Base-by-base conservation (phyloP, 257 asterid species). In the Petunia axillaris region DNA sequence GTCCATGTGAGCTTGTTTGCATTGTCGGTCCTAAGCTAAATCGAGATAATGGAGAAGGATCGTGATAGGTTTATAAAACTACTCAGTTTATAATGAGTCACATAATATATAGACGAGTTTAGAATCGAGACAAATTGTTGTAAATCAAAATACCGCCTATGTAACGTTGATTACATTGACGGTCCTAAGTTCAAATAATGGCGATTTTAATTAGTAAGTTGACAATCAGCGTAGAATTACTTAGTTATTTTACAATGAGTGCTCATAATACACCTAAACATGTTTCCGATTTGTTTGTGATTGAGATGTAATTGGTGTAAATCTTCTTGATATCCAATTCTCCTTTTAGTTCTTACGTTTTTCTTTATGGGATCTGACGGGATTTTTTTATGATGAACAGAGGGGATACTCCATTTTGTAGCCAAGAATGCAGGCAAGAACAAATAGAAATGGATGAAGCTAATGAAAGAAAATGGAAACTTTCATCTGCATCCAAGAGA, bases 361-460 rank as follows among this genome's bases (percentile, higher is more conserved):
- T 0, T 5, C 10, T 8, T 64, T 0, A 64, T 37, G n/a, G 54
- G 44, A 57, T 79, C 50, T 81, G 75, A 52, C 82, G 50, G 16
- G 41, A n/a, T 2, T 15, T 9, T 64, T 59, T 62, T 36, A 80
- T 63, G 5, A 25, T 67, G 80, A 85, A 87, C 98, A 95, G 99
- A 89, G 99, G 99, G 80, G 81, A 93, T 67, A 92, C 97, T 1
- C 98, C 98, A 37, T 94, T 92, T 84, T 94, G 98, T 76, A 94
- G 98, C 92, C 87, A 89, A 48, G 98, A 94, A 83, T 95, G 99
- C 89, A 86, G 99, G 77, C 95, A 95, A 71, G 97, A 95, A 57
- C 99, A 95, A 87, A 95, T 95, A 39, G 99, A 95, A 82, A 92
- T 89, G 78, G 98, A 95, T 58, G 99, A 95, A 79, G 92, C 97